Base-by-base conservation (phyloP, 352 stramenopile genomes). In the Pythium volutum region DNA sequence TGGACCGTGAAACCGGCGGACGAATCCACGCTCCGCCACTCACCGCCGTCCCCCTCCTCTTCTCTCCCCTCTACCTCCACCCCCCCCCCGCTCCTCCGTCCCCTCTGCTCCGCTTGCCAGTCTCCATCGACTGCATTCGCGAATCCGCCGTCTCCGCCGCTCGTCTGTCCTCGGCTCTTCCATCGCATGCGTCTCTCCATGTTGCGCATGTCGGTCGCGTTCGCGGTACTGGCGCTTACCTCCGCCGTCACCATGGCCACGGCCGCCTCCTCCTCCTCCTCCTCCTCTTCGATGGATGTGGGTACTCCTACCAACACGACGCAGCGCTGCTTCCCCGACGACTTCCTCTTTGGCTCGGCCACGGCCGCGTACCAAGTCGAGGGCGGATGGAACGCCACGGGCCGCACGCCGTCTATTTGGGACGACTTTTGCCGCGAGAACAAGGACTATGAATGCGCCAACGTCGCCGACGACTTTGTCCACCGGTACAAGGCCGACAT, bases 291-390 rank as follows among this genome's bases (percentile, higher is more conserved):
- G 39, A 11, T 26, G 33, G 51, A 36, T 8, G 20, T 36, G 16
- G 25, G 22, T 20, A 36, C 23, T 42, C 25, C 50, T 14, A 20
- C 9, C 59, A 59, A 66, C 33, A 31, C 48, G 14, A 61, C 59
- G 27, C 42, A n/a, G 45, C 80, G 77, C 25, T 88, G 81, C 67
- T 89, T 91, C 55, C 70, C 81, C 1, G 67, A 73, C 16, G 58
- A 73, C 43, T 98, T 98, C 77, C 66, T 95, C 52, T 97, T 91
- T 52, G 95, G 95, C 22, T 80, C 79, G 4, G 90, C 93, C 16
- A 98, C 93, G 5, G 90, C 93, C 1, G 71, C 86, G 29, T 98
- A 97, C 73, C 93, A 98, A 76, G 84, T 98, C 33, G 96, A 99
- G 77, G 96, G 95, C 22, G 93, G 77, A 3, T 81, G 76, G 55